phyloP scores from a whole-genome alignment of 2,329 filamentous ascomycete genomes.

The Neofusicoccum kwambonambiense region DNA sequence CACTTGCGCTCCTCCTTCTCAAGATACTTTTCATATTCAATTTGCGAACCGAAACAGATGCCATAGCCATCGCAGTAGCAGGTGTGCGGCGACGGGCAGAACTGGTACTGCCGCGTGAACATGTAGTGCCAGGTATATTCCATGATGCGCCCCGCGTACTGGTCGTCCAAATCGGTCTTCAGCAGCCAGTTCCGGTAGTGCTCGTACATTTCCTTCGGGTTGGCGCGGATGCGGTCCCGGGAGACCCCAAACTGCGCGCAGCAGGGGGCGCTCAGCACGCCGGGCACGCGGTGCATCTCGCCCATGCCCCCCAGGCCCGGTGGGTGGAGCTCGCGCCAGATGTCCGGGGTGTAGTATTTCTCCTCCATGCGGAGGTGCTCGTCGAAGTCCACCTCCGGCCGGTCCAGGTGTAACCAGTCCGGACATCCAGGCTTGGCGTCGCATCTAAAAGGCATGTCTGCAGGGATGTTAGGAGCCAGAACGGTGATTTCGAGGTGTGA shows the following conservation, averaged over 20 bases:
- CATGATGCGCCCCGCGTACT: slow-evolving; percentile 39
- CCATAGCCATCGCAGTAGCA: slow-evolving; percentile 66
- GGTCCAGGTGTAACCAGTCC: slow-evolving; percentile 54
- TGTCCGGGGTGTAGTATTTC: slow-evolving; percentile 32
- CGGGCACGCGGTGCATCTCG: slow-evolving; percentile 26
- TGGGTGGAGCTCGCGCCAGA: slow-evolving; percentile 44
- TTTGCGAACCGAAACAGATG: slow-evolving; percentile 56
- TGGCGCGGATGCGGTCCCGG: slow-evolving; percentile 48
- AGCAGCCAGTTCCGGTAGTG: slow-evolving; percentile 55
- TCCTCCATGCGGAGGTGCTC: slow-evolving; percentile 41
- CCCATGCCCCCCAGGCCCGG: slow-evolving; percentile 20
- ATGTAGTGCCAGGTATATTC: slow-evolving; percentile 44
- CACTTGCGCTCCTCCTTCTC: slow-evolving; percentile 33
- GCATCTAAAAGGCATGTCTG: slow-evolving; percentile 44
- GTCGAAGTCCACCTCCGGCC: slow-evolving; percentile 40
- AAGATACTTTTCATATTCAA: slow-evolving; percentile 32
- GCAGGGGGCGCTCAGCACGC: slow-evolving; percentile 46
- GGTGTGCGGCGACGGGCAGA: slow-evolving; percentile 39
- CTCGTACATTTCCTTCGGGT: slow-evolving; percentile 51
- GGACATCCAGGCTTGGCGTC: slow-evolving; percentile 59
- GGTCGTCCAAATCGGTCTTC: slow-evolving; percentile 36
- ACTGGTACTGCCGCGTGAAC: slow-evolving; percentile 39
- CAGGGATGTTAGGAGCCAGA: slow-evolving; percentile 42
- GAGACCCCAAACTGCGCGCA: slow-evolving; percentile 58
- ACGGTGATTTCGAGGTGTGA: slow-evolving; percentile 42